Evolutionary conservation across 345 rosid genomes (phyloP), one percentile per base, ranked within the genome.

Genomic region (Toxicodendron radicans): DNA sequence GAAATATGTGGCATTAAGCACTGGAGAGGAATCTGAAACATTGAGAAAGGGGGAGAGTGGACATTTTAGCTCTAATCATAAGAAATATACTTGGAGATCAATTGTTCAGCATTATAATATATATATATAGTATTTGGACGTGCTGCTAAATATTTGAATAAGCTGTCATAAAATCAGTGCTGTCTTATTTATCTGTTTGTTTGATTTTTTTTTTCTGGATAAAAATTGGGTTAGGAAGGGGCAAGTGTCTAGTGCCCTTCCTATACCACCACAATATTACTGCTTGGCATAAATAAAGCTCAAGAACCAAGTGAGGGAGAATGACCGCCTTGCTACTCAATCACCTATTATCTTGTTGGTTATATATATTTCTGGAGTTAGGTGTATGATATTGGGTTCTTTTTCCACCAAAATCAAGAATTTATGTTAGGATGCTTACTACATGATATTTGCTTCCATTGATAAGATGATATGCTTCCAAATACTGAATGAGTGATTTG

Each of bases 1-100:
- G 60, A 56, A 71, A 49, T 65, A n/a, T n/a, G 38, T 33, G 21
- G 53, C 59, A 49, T 56, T n/a, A 10, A 27, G 64, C 73, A 74
- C 56, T 1, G 41, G 41, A 4, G 41, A 35, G 41, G 41, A 35
- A 35, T 35, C 5, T 35, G 3, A 35, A 35, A 35, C 41, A 35
- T 35, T 35, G 41, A 43, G 51, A 51, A 17, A 27, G 53, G 21
- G 61, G 60, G 32, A 5, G 65, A 0, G 17, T 49, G 53, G 51
- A 49, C 16, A 66, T 57, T 53, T 32, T 72, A 53, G 56, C 33
- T 46, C 18, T 24, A 59, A 58, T 63, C 23, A 63, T 38, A 8
- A 23, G 38, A 0, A 38, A 17, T n/a, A 30, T n/a, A 53, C 0
- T 10, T 53, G 24, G 21, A 48, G 53, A 27, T 24, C 20, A 9